Base-by-base conservation (phyloP, 345 rosid genomes). In the Populus pruinosa region DNA sequence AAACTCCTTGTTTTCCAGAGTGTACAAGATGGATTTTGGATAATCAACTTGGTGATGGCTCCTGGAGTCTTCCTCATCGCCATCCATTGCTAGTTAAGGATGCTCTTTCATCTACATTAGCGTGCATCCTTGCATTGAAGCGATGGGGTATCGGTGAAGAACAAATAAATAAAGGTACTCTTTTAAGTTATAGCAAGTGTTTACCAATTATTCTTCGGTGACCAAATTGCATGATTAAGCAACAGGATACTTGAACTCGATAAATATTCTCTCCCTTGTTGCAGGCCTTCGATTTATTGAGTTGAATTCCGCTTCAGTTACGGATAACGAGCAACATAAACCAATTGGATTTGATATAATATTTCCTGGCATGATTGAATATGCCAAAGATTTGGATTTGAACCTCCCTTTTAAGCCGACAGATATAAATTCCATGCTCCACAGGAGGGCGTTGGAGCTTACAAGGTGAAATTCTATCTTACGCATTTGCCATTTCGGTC, bases 361-460 rank as follows among this genome's bases (percentile, higher is more conserved):
- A 83, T 91, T 94, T 81, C 85, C 98, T 35, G 91, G 91, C 73
- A 91, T 94, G 97, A 83, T 94, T 68, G 93, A 89, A 65, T 86
- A 81, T 79, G 95, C 97, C 71, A 87, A 78, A 85, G 83, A 81
- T 27, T 77, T 93, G 87, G 83, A 86, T 70, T 83, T 94, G 87
- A 86, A 72, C 70, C 82, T 94, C 44, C 97, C 95, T 35, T 73
- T 93, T 85, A 76, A 69, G 70, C 75, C 91, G 27, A 74, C 76
- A 17, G 88, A 86, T 69, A 76, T 83, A 2, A 88, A 88, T 79
- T 77, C 80, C 73, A 78, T 94, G 88, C 83, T 86, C 43, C 81
- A 5, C 65, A 86, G 80, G 82, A 83, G 92, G 84, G 86, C 87
- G 82, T 13, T 76, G 35, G 91, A 93, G 78, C 89, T 93, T 69